These are phyloP conservation scores for Diplodia intermedia DNA, from an alignment of 2,329 filamentous ascomycete species.

Conservation along the genomic window DNA sequence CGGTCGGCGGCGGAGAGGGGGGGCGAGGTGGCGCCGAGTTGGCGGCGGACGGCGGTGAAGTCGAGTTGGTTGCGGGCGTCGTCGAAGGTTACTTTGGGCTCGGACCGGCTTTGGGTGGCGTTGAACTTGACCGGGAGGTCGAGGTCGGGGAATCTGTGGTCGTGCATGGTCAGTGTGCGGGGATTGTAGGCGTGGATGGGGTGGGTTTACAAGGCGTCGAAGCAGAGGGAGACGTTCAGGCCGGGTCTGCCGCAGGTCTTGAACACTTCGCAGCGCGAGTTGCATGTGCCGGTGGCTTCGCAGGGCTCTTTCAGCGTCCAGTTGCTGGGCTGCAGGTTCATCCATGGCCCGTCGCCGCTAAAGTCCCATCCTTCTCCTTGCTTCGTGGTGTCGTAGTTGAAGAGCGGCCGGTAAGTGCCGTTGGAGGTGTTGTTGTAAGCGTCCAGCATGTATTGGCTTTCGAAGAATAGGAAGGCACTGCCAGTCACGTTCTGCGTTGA, in stretches of 20 bases:
- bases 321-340: constrained; percentile 4
- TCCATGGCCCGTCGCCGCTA: constrained; percentile 3
- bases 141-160: not conserved
- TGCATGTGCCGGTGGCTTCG: not conserved
- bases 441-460: constrained; percentile 8
- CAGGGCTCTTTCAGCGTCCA: not conserved
- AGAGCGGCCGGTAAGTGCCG: constrained; percentile 4
- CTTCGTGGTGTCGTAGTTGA: not conserved
- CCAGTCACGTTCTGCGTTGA: constrained; percentile 9
- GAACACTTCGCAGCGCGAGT: not conserved
- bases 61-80: not conserved
- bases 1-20: not conserved
- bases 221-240: constrained; percentile 9
- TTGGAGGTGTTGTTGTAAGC: not conserved
- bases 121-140: constrained; percentile 1
- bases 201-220: not conserved
- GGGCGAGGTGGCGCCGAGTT: constrained; percentile 3
- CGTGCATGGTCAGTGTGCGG: not conserved
- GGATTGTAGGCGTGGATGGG: not conserved
- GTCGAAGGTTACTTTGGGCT: constrained; percentile 4
- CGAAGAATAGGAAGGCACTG: constrained; percentile 3
- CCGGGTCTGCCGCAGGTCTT: not conserved
- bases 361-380: constrained; percentile 12
- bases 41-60: not conserved
- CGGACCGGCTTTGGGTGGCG: not conserved